Conservation (phyloP, 768 basidiomycete species). For the Leccinum arenicola region DNA sequence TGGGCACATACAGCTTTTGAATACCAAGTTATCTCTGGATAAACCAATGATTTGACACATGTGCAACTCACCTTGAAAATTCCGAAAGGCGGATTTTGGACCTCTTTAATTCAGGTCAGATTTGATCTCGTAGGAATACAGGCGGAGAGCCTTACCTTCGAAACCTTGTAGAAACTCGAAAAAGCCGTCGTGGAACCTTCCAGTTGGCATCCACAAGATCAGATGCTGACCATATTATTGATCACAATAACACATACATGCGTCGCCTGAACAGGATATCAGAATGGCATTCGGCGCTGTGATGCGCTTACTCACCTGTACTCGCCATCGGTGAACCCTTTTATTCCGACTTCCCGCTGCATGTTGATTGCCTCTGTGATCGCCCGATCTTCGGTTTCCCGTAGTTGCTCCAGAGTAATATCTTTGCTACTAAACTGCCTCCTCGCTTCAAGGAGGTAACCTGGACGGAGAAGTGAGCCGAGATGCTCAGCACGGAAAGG, state of each 20-base stretch:
- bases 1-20: background rate
- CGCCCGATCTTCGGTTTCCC: conserved; percentile 37
- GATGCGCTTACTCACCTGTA: conserved; percentile 29
- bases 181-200: background rate
- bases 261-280: background rate
- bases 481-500: conserved; percentile 48
- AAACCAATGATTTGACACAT: background rate
- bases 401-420: conserved; percentile 34
- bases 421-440: conserved; percentile 34
- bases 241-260: background rate
- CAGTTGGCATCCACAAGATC: background rate
- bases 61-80: background rate
- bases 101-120: background rate
- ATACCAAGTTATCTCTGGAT: background rate
- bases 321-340: conserved; percentile 43
- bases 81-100: background rate
- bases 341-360: conserved; percentile 41
- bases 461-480: conserved; percentile 44
- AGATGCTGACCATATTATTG: background rate
- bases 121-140: background rate
- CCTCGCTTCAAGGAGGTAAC: conserved; percentile 37
- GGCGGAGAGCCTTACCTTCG: background rate
- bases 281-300: background rate
- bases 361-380: conserved; percentile 36
- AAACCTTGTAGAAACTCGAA: background rate